phyloP scores from a whole-genome alignment of 257 asterid genomes.

The Buddleja alternifolia region DNA sequence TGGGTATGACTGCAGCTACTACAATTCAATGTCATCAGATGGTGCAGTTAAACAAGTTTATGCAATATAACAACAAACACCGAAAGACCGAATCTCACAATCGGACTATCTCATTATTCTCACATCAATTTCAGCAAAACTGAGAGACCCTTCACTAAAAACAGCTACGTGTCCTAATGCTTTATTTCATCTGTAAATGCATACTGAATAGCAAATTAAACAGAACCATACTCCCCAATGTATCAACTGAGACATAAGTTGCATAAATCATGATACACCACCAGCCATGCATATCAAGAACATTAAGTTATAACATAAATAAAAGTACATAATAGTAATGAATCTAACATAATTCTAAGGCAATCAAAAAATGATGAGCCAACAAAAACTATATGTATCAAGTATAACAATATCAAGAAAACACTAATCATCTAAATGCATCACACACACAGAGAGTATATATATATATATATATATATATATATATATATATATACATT shows the following conservation, averaged over 20 bases:
- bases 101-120: not conserved
- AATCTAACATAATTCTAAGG: not conserved
- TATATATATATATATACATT: too few species aligned
- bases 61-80: not conserved
- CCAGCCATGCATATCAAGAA: slow-evolving; percentile 22
- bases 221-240: not conserved
- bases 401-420: not conserved
- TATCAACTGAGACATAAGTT: not conserved
- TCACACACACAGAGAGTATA: not conserved
- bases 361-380: slow-evolving; percentile 6
- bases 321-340: not conserved
- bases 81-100: not conserved
- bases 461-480: too few species aligned
- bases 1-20: too few species aligned
- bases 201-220: not conserved
- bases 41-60: not conserved
- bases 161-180: not conserved
- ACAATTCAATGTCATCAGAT: not conserved
- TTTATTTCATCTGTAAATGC: not conserved
- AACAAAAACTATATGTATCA: too few species aligned
- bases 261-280: not conserved
- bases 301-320: not conserved
- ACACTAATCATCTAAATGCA: slow-evolving; percentile 7
- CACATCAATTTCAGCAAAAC: not conserved
- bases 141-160: not conserved